Percentiles rank a stretch among this genome's conserved stretches.
phyloP scores from a whole-genome alignment of 2,329 filamentous ascomycete species.

The Ceratocystis albifundus region DNA sequence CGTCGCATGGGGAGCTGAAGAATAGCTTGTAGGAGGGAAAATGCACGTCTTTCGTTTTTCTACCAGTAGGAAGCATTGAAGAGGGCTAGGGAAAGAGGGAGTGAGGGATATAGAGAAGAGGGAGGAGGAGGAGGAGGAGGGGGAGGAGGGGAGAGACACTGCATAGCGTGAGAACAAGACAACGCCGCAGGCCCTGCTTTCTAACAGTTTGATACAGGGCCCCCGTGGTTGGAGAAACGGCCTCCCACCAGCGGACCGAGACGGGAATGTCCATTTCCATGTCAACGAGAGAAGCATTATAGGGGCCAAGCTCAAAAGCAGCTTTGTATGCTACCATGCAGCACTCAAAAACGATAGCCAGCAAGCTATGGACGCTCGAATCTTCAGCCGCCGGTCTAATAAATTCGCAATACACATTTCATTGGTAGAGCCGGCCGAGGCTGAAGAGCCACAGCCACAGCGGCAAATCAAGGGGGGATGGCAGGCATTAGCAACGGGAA shows the following conservation, averaged over 20 bases:
- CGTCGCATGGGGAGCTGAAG: background rate
- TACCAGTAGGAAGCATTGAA: background rate
- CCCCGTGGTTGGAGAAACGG: background rate
- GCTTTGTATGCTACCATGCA: background rate
- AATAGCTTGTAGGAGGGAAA: background rate
- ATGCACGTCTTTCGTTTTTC: background rate
- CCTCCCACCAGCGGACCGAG: background rate
- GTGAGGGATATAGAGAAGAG: no score
- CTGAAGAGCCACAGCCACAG: background rate
- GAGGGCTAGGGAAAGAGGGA: background rate
- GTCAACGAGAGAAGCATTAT: background rate
- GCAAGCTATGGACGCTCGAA: background rate
- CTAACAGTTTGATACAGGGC: background rate
- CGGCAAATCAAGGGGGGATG: background rate
- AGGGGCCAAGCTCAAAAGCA: no score
- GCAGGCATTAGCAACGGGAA: background rate
- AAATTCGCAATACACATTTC: background rate
- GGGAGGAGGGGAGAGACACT: background rate
- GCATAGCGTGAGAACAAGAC: background rate
- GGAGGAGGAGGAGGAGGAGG: no score
- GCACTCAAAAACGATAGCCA: background rate
- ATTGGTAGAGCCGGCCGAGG: no score
- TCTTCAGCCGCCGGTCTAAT: no score
- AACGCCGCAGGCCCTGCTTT: background rate
- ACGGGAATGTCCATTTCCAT: background rate